These are phyloP conservation scores for Cercophora samala DNA, from an alignment of 495 filamentous ascomycete species.

Conservation along the genomic window DNA sequence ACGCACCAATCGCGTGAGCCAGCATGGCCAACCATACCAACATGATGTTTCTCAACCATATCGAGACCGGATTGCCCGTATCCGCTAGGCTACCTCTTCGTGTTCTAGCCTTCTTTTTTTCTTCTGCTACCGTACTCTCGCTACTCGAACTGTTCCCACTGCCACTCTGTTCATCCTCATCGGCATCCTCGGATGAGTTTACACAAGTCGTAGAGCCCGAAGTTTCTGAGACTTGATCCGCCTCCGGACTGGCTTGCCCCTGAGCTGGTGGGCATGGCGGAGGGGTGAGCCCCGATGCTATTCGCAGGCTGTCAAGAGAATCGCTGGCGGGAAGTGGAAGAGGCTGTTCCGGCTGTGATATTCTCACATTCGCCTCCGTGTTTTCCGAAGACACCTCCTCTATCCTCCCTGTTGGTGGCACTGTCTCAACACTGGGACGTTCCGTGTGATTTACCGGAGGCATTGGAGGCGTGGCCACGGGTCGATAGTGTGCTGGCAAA, in stretches of 20 bases:
- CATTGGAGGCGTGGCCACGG: neutral
- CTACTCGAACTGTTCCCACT: neutral
- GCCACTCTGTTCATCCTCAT: neutral
- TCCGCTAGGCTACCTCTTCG: neutral
- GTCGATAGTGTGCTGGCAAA: conserved; percentile 16
- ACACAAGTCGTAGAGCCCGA: conserved; percentile 2
- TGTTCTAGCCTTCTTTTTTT: neutral
- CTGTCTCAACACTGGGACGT: neutral
- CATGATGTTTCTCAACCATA: conserved; percentile 8
- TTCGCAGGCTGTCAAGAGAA: neutral
- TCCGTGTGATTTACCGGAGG: neutral
- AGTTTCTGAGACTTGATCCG: neutral
- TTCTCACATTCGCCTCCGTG: neutral
- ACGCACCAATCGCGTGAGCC: conserved; percentile 2
- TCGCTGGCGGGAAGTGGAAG: neutral
- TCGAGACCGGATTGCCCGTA: neutral
- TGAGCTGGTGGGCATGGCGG: neutral
- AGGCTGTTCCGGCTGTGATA: neutral
- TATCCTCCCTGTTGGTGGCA: neutral
- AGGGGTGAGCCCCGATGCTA: neutral
- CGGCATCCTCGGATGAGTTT: conserved; percentile 2
- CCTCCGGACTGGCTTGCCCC: neutral
- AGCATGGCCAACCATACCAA: conserved; percentile 12
- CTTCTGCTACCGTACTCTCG: neutral
- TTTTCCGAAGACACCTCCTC: neutral